Evolutionary conservation across 2,329 filamentous ascomycete genomes (phyloP), one percentile per base, ranked within the genome.

Genomic region (Fusarium metavorans): DNA sequence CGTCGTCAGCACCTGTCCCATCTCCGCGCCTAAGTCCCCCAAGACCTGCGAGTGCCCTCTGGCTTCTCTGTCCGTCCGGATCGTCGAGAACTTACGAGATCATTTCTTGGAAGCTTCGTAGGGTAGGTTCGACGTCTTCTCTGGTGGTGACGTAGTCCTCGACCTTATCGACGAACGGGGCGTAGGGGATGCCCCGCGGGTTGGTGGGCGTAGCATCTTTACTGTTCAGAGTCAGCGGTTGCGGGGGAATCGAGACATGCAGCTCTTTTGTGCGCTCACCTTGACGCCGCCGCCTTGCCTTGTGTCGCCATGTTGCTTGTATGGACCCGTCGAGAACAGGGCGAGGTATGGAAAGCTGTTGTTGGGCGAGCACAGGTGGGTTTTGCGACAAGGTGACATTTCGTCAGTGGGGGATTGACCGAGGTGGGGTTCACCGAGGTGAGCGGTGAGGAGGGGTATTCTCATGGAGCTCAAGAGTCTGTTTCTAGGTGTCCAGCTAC

Each of bases 51-150:
- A 67, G 58, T 54, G 70, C 43, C 54, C 35, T 18, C 20, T 27
- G 52, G 48, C 54, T 58, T 52, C 64, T 54, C 67, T 41, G 60
- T 68, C 62, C 62, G 60, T 56, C 66, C 52, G 57, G 39, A 65
- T 34, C 61, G 37, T 11, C 72, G 52, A 30, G 68, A 68, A 85
- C 89, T 83, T 88, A 97, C 94, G 94, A 94, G 76, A 97, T 97
- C 94, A 97, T 97, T 87, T 97, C 94, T 82, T 96, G 94, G 82
- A 97, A 97, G 82, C 89, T 95, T 81, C 93, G 92, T 80, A 97
- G 87, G 18, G 94, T 95, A 54, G 89, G 87, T 81, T 97, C 94
- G 77, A 97, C 94, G 80, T 97, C 93, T 41, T 90, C 90, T 64
- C 94, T 90, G 48, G 93, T 91, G 52, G 93, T 87, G 67, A 97